Percentiles rank a stretch among this genome's conserved stretches.
Conservation (phyloP, 345 rosid species). For the Syzygium grande region DNA sequence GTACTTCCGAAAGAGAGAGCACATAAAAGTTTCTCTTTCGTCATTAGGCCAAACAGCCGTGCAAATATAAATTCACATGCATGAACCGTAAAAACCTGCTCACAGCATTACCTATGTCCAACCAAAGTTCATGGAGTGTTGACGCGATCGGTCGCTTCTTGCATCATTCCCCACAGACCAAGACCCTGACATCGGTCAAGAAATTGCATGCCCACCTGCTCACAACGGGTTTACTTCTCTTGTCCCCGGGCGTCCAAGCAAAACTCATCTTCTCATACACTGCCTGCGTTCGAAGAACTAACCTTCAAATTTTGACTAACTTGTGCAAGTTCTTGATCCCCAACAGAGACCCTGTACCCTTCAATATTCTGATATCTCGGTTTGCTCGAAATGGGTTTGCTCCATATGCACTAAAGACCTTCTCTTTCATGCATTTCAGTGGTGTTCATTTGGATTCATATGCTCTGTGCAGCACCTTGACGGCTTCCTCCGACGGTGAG, state of each 20-base stretch:
- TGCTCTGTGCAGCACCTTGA: constrained; percentile 34
- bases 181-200: constrained; percentile 11
- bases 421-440: constrained; percentile 35
- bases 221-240: constrained; percentile 15
- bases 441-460: constrained; percentile 31
- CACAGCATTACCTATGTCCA: background rate
- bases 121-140: background rate
- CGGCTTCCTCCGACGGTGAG: constrained; percentile 22
- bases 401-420: constrained; percentile 21
- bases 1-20: background rate
- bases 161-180: constrained; percentile 4
- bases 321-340: constrained; percentile 21
- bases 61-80: background rate
- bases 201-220: constrained; percentile 24
- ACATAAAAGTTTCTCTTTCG: background rate
- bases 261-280: constrained; percentile 25
- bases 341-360: constrained; percentile 24
- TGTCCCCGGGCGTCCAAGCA: constrained; percentile 6
- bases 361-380: constrained; percentile 30
- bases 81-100: background rate
- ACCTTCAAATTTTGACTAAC: constrained; percentile 11
- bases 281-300: constrained; percentile 9
- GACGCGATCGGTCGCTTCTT: constrained; percentile 6
- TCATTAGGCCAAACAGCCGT: background rate
- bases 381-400: constrained; percentile 31